Conservation (phyloP, 805 yeast species). For the Sugiyamaella chiloensis region DNA sequence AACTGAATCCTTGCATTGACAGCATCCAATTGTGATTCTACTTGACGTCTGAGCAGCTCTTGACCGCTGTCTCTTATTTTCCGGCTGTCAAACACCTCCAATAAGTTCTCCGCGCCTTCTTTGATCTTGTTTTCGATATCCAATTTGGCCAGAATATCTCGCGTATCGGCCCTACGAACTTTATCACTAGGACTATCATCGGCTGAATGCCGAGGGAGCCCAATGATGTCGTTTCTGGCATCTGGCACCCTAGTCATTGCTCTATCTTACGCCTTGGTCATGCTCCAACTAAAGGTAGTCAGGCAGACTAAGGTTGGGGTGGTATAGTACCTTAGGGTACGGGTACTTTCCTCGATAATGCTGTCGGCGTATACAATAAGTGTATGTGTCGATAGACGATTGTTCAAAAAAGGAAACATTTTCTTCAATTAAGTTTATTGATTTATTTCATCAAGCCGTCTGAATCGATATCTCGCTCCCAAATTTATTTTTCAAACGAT, state of each 20-base stretch:
- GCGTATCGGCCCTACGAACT: slow-evolving; percentile 14
- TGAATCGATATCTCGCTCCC: no score
- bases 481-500: no score
- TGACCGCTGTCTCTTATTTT: slow-evolving; percentile 23
- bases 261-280: no score
- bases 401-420: no score
- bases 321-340: no score
- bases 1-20: slow-evolving; percentile 30
- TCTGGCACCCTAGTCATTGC: slow-evolving; percentile 12
- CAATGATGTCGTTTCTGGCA: slow-evolving; percentile 17
- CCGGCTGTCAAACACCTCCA: slow-evolving; percentile 29
- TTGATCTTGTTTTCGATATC: slow-evolving; percentile 36
- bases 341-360: no score
- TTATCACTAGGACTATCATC: slow-evolving; percentile 9
- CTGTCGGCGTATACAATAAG: no score
- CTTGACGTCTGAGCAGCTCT: slow-evolving; percentile 22
- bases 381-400: no score
- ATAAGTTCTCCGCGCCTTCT: slow-evolving; percentile 37
- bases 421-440: no score
- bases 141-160: slow-evolving; percentile 31
- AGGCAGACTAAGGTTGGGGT: no score
- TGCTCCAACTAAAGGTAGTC: no score
- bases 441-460: no score
- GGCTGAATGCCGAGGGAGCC: slow-evolving; percentile 16
- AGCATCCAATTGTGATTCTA: slow-evolving; percentile 29